Conservation (phyloP, 345 rosid genomes). For the Citrus glauca region DNA sequence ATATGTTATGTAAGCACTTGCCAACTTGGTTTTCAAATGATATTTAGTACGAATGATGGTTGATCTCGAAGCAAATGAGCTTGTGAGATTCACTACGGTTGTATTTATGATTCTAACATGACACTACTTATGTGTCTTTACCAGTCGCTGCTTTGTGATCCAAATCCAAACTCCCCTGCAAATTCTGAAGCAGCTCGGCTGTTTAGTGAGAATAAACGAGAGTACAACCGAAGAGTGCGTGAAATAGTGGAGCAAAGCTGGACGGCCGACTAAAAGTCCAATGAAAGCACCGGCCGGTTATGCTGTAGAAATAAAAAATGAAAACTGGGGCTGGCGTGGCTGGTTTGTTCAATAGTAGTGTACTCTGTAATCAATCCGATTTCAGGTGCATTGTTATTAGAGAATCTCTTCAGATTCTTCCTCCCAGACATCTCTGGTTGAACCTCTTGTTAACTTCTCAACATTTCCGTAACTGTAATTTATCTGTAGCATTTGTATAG, state of each 20-base stretch:
- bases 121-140: not conserved
- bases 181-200: constrained; percentile 84
- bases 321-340: not conserved
- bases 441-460: not conserved
- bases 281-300: not conserved
- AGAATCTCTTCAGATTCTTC: constrained; percentile 17
- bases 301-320: not conserved
- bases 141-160: constrained; percentile 79
- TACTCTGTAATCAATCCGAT: constrained; percentile 10
- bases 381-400: constrained; percentile 13
- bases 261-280: constrained; percentile 54
- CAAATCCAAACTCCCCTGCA: constrained; percentile 83
- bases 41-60: not conserved
- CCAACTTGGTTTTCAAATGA: not conserved
- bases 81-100: not conserved
- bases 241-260: constrained; percentile 77
- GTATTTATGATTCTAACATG: not conserved
- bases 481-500: constrained; percentile 21
- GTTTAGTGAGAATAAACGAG: constrained; percentile 79
- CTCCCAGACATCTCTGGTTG: constrained; percentile 7
- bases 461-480: not conserved
- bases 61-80: too few species aligned
- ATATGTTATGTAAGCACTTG: not conserved
- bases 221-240: constrained; percentile 70
- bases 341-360: not conserved